phyloP scores from a whole-genome alignment of 257 asterid species.

The Solanum tarapatanum region DNA sequence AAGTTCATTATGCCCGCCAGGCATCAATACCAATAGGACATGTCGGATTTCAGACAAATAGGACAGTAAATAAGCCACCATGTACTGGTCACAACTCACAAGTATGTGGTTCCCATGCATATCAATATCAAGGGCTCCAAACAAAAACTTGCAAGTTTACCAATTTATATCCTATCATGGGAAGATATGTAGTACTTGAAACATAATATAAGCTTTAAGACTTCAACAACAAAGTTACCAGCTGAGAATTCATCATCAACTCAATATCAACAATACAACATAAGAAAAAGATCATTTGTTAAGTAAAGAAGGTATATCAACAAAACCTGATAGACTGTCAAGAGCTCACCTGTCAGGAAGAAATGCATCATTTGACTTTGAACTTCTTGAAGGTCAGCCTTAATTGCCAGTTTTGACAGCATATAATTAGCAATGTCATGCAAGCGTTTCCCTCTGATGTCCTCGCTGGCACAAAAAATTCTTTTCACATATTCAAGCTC shows the following conservation, averaged over 20 bases:
- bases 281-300: background rate
- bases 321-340: background rate
- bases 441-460: slow-evolving; percentile 67
- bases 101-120: background rate
- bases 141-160: background rate
- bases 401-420: slow-evolving; percentile 49
- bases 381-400: slow-evolving; percentile 55
- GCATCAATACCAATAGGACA: background rate
- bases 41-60: background rate
- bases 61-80: background rate
- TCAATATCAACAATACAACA: background rate
- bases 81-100: background rate
- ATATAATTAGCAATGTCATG: slow-evolving; percentile 49
- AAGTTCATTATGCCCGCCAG: background rate
- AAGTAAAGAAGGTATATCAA: background rate
- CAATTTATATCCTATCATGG: background rate
- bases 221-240: background rate
- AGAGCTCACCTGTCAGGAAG: slow-evolving; percentile 53
- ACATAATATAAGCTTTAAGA: background rate
- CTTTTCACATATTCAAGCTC: slow-evolving; percentile 78
- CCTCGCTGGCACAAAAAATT: slow-evolving; percentile 64
- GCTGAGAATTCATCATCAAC: background rate
- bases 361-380: slow-evolving; percentile 48
- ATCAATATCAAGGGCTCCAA: background rate
- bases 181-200: background rate